Conservation (phyloP, 306 rosid species). For the Trichosanthes truncata region DNA sequence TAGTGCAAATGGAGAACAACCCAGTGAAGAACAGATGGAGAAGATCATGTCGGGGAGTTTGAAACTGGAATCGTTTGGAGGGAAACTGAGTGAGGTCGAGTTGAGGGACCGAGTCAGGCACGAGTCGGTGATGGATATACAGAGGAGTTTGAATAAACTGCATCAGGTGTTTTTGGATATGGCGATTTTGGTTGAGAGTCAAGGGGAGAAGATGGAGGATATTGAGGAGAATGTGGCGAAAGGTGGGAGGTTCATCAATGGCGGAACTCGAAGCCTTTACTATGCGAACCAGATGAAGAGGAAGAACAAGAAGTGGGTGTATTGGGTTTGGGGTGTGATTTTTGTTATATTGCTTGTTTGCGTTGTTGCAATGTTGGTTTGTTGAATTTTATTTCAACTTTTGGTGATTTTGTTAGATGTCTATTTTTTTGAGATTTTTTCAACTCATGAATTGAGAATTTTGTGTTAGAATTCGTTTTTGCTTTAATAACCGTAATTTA, state of each 20-base stretch:
- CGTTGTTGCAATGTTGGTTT: slow-evolving; percentile 35
- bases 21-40: slow-evolving; percentile 58
- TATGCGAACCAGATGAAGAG: slow-evolving; percentile 54
- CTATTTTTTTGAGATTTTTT: not conserved
- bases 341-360: slow-evolving; percentile 48
- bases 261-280: slow-evolving; percentile 54
- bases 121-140: slow-evolving; percentile 70
- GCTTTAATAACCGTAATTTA: no score
- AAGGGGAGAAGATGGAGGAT: slow-evolving; percentile 64
- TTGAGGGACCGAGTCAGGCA: slow-evolving; percentile 50
- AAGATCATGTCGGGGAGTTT: slow-evolving; percentile 52
- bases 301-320: slow-evolving; percentile 39
- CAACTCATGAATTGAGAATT: not conserved
- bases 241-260: slow-evolving; percentile 53
- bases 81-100: slow-evolving; percentile 41
- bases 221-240: slow-evolving; percentile 77
- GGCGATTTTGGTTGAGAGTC: slow-evolving; percentile 85
- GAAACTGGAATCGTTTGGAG: slow-evolving; percentile 51
- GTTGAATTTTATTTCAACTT: slow-evolving; percentile 14
- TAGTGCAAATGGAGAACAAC: slow-evolving; percentile 44
- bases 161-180: slow-evolving; percentile 92
- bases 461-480: not conserved
- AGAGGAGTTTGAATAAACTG: slow-evolving; percentile 80
- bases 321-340: slow-evolving; percentile 43
- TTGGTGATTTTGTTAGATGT: not conserved